Evolutionary conservation across 176 grass and related monocot species (phyloP).

Genomic region (Bothriochloa decipiens): DNA sequence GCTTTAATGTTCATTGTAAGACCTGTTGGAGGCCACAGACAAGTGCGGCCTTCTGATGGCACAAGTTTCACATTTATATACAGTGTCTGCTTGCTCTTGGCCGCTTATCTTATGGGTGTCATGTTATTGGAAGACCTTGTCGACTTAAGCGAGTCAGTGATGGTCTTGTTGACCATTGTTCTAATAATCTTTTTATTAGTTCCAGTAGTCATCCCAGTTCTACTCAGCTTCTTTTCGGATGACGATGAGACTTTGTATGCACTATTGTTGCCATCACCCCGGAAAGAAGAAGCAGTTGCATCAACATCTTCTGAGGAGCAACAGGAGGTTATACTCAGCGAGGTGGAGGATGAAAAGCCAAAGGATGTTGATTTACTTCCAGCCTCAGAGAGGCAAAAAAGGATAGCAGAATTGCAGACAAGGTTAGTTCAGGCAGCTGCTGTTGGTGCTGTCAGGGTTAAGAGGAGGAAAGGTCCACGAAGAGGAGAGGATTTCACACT

Average conservation of each 20-base stretch:
- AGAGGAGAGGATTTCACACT: constrained; percentile 93
- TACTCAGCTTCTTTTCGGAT: constrained; percentile 60
- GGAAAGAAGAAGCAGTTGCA: constrained; percentile 53
- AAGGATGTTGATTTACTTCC: constrained; percentile 90
- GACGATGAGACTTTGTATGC: constrained; percentile 41
- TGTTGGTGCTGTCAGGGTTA: constrained; percentile 79
- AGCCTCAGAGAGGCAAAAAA: constrained; percentile 80
- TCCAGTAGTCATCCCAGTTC: constrained; percentile 75
- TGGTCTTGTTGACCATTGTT: constrained; percentile 57
- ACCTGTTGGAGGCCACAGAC: constrained; percentile 77
- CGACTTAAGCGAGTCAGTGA: constrained; percentile 52
- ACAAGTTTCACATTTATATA: constrained; percentile 85
- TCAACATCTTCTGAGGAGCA: constrained; percentile 45
- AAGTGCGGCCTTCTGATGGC: constrained; percentile 67
- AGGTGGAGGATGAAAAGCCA: constrained; percentile 82
- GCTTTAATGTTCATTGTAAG: constrained; percentile 86
- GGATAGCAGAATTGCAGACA: constrained; percentile 81
- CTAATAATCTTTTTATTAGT: constrained; percentile 58
- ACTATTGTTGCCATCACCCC: constrained; percentile 52
- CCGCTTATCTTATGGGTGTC: constrained; percentile 83
- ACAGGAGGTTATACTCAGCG: constrained; percentile 85
- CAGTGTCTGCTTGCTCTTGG: constrained; percentile 71
- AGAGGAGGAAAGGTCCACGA: constrained; percentile 67
- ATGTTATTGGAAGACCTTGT: constrained; percentile 87
- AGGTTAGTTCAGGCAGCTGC: constrained; percentile 81